Evolutionary conservation across 78 protist genomes (phyloP), one percentile per base, ranked within the genome.

Genomic region (Chrysochromulina parva): DNA sequence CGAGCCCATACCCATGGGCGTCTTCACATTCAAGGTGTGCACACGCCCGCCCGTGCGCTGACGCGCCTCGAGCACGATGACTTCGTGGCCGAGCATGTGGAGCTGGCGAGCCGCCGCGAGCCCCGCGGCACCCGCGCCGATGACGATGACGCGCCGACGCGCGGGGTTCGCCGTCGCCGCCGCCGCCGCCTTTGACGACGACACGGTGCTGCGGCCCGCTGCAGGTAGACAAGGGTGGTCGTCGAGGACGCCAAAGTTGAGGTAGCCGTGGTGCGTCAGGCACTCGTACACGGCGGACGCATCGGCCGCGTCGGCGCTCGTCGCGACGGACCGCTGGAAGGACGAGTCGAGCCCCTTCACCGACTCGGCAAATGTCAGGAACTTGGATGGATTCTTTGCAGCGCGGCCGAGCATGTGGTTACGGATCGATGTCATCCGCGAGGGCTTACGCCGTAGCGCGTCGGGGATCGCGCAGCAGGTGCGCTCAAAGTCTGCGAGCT

Each of bases 71-170:
- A 66, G 50, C 71, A 88, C 80, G 28, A 26, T 50, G 28, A 88
- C 74, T 26, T 28, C 10, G 85, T 88, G 66, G 3, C 91, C 91
- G 20, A 69, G 50, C 90, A 52, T 16, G 47, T n/a, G 76, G 57
- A 88, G 91, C 67, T 59, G 78, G 28, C 74, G 9, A 0, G 81
- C 78, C n/a, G 84, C 81, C 59, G 78, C 73, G 38, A 55, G 73
- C 82, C 91, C 91, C 50, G 87, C 67, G 84, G 73, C 66, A 38
- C 91, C 91, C 24, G 91, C 91, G 62, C 91, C 91, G 62, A 88
- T 10, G 24, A 88, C 85, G 28, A 66, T 26, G 4, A 88, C 62
- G n/a, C 50, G 6, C 55, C 10, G 26, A 1, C 78, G 78, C 57
- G 50, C 13, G 26, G 82, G 62, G 24, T 7, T 13, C 24, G 62